A percentile compares a stretch with the other conserved stretches of the same genome.
These are phyloP conservation scores for Fraxinus pennsylvanica DNA, from an alignment of 257 asterid genomes.

Conservation along the genomic window DNA sequence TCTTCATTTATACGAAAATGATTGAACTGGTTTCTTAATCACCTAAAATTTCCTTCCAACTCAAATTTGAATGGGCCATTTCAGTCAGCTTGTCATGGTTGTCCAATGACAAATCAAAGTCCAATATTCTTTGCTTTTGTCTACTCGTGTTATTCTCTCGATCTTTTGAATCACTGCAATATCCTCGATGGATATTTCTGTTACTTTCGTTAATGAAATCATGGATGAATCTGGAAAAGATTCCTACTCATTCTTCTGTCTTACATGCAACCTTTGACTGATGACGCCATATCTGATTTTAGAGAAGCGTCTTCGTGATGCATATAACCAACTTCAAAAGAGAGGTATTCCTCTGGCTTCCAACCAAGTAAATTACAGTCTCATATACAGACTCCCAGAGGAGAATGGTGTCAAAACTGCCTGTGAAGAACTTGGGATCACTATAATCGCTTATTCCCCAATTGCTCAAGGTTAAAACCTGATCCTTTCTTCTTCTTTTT, in stretches of 20 bases:
- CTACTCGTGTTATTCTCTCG: not conserved
- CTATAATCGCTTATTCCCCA: conserved; percentile 86
- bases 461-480: conserved; percentile 77
- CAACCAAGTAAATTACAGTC: conserved; percentile 94
- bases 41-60: not conserved
- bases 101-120: not conserved
- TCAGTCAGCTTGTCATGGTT: not conserved
- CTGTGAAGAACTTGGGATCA: conserved; percentile 86
- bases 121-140: not conserved
- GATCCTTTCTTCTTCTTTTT: not conserved
- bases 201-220: not conserved
- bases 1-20: not conserved
- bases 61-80: not conserved
- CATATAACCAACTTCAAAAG: conserved; percentile 69
- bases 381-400: conserved; percentile 81
- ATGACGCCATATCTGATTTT: conserved; percentile 26
- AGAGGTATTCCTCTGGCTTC: conserved; percentile 92
- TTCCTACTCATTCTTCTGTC: not conserved
- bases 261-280: not conserved
- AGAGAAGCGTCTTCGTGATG: conserved; percentile 85
- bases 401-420: conserved; percentile 88
- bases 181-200: not conserved
- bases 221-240: not conserved
- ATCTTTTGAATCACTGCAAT: not conserved
- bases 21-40: not conserved